Percentiles rank a stretch among this genome's conserved stretches.
Conservation (phyloP, 169 alveolate genomes). For the Pseudocohnilembus persalinus region DNA sequence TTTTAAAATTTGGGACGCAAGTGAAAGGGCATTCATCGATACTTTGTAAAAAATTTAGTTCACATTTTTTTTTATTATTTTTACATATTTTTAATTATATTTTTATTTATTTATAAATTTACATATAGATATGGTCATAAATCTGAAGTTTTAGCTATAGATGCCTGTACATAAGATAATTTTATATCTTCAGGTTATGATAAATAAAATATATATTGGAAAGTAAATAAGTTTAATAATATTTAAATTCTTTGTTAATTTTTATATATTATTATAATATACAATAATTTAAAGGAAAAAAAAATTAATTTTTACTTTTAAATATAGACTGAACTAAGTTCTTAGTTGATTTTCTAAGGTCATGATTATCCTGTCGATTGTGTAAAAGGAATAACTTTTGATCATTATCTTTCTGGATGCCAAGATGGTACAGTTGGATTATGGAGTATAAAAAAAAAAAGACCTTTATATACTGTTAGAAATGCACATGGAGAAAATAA, state of each 20-base stretch:
- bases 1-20: conserved; percentile 44
- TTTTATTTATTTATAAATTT: not conserved
- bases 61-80: not conserved
- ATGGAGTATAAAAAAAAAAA: conserved; percentile 40
- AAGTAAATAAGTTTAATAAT: conserved; percentile 8
- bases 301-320: not conserved
- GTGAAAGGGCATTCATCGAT: conserved; percentile 35
- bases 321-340: conserved; percentile 39
- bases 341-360: conserved; percentile 29
- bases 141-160: conserved; percentile 35
- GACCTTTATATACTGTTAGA: conserved; percentile 13
- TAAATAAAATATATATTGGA: conserved; percentile 42
- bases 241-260: too few species aligned
- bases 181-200: conserved; percentile 43
- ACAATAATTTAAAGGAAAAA: not conserved
- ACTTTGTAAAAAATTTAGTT: too few species aligned
- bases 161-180: conserved; percentile 29
- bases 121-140: conserved; percentile 41
- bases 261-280: too few species aligned
- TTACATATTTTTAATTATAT: not conserved
- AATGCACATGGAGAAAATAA: conserved; percentile 35
- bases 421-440: conserved; percentile 26
- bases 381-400: conserved; percentile 33
- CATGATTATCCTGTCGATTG: conserved; percentile 45
- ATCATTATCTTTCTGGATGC: conserved; percentile 29